These are phyloP conservation scores for Camellia japonica DNA, from an alignment of 148 eudicot species.

Conservation along the genomic window DNA sequence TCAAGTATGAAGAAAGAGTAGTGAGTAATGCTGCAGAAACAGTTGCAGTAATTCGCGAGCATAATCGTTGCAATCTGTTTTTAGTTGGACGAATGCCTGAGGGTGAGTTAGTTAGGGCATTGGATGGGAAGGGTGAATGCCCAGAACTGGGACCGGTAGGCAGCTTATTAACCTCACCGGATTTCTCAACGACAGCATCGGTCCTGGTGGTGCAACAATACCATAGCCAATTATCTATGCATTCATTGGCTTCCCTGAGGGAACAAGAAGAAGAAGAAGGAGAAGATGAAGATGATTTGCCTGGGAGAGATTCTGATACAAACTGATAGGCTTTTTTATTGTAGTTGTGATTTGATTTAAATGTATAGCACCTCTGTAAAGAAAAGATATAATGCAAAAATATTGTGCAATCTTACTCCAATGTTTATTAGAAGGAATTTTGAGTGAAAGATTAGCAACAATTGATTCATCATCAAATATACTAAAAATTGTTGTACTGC, in stretches of 20 bases:
- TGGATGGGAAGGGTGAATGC: constrained; percentile 36
- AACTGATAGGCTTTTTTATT: background rate
- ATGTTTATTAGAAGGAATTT: no score
- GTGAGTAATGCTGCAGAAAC: constrained; percentile 38
- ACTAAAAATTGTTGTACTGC: no score
- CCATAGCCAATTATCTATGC: constrained; percentile 22
- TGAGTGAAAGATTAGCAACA: no score
- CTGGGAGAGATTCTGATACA: constrained; percentile 23
- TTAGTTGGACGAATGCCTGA: constrained; percentile 65
- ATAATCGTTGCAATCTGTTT: constrained; percentile 45
- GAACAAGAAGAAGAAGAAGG: constrained; percentile 7
- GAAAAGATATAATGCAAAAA: background rate
- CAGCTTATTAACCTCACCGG: constrained; percentile 43
- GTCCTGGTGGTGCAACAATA: constrained; percentile 72
- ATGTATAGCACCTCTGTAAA: background rate
- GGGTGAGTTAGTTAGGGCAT: constrained; percentile 41
- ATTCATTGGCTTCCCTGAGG: constrained; percentile 27
- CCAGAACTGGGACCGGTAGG: constrained; percentile 71
- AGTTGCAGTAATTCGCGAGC: constrained; percentile 28
- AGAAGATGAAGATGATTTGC: background rate
- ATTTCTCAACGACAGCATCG: constrained; percentile 50
- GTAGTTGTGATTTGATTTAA: background rate
- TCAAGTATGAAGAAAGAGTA: constrained; percentile 49
- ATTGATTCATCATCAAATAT: no score
- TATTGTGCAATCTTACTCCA: background rate